Evolutionary conservation across 2,329 filamentous ascomycete genomes (phyloP), one percentile per base, ranked within the genome.

Genomic region (Xylariaceae sp.): DNA sequence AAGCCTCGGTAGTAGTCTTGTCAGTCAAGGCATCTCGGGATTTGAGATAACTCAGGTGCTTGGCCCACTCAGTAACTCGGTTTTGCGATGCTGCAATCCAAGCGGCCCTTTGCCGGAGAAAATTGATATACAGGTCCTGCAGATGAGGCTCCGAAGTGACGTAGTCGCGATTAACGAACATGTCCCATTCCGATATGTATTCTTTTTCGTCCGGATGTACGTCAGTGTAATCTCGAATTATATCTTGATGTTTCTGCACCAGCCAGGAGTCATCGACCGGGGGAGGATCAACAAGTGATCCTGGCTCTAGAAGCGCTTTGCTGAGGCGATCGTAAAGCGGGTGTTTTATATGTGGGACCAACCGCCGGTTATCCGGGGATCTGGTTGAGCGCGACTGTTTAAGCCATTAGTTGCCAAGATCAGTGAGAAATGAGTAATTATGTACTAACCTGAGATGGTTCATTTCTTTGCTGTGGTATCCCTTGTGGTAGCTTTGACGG

Each of bases 181-280:
- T 72, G 56, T 83, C 80, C 80, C 80, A 84, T 58, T 79, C 76
- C 60, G 74, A 73, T 53, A 84, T 79, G 55, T 79, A 84, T 57
- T 83, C 80, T 64, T 79, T 80, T 62, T 84, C 80, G 12, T 74
- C 70, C 2, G 71, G 64, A 9, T 76, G 76, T 30, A 84, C 74
- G 59, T 84, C 80, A 6, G 75, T 77, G 62, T 80, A 83, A 58
- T 84, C 81, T 31, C 74, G 72, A 51, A 84, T 76, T 51, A 76
- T 77, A 54, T 84, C 79, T 6, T 78, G 74, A 56, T 84, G 80
- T 67, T 83, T 83, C 58, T 82, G 79, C 32, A 81, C 72, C 6
- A 83, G 71, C 81, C 81, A 84, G 27, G 71, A 69, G 54, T 76
- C 75, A 62, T 82, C 77, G 2, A 67, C 66, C 3, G 70, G 66